Evolutionary conservation across 805 yeast species (phyloP).

Genomic region (Metschnikowia lochheadii): DNA sequence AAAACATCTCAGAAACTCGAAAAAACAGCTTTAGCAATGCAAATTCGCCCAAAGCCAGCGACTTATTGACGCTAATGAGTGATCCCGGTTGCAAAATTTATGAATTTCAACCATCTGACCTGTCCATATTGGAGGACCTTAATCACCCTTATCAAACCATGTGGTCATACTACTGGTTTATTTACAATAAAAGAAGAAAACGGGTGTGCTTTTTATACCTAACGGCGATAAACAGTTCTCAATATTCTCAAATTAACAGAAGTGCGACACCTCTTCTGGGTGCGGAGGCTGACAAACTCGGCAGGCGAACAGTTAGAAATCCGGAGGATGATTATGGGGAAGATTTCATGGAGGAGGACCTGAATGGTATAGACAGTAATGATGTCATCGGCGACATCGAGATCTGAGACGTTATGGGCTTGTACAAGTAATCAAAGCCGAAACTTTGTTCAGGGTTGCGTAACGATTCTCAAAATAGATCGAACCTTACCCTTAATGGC

Average conservation of each 20-base stretch:
- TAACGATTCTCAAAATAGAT: background rate
- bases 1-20: constrained; percentile 21
- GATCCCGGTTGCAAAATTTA: constrained; percentile 52
- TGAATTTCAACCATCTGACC: constrained; percentile 59
- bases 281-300: constrained; percentile 22
- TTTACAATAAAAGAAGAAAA: constrained; percentile 85
- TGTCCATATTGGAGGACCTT: constrained; percentile 58
- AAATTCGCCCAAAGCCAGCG: constrained; percentile 11
- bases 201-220: constrained; percentile 85
- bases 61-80: constrained; percentile 9
- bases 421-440: background rate
- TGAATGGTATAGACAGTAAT: constrained; percentile 18
- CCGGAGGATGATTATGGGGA: constrained; percentile 9
- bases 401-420: constrained; percentile 16
- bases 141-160: constrained; percentile 43
- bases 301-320: constrained; percentile 5
- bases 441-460: background rate
- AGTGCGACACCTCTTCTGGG: constrained; percentile 15
- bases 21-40: constrained; percentile 24
- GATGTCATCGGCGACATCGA: constrained; percentile 40
- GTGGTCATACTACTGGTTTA: constrained; percentile 87
- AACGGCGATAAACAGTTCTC: constrained; percentile 43
- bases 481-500: background rate
- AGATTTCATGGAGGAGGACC: constrained; percentile 13
- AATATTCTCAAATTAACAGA: constrained; percentile 24